Percentiles rank a stretch among this genome's conserved stretches.
Conservation (phyloP, 352 stramenopile genomes). For the Plasmopara muralis region DNA sequence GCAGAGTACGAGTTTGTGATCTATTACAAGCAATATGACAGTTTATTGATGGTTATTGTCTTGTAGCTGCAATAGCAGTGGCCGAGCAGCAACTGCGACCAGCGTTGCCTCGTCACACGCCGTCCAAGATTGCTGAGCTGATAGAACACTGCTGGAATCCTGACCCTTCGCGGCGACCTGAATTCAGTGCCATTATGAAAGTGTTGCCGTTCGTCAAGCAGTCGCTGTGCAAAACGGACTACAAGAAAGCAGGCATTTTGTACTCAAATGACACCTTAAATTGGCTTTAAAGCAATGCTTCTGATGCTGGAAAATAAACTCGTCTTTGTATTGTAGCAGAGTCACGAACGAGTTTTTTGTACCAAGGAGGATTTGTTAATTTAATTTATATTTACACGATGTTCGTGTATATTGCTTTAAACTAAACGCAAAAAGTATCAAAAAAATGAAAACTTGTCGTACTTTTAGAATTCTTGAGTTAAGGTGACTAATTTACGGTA, state of each 20-base stretch:
- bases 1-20: slow-evolving; percentile 22
- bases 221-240: slow-evolving; percentile 48
- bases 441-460: no score
- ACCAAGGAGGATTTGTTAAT: no score
- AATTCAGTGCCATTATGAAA: slow-evolving; percentile 46
- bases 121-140: slow-evolving; percentile 41
- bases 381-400: no score
- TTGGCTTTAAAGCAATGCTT: no score
- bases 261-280: slow-evolving; percentile 11
- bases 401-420: no score
- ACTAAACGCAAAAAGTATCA: no score
- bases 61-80: slow-evolving; percentile 50
- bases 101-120: slow-evolving; percentile 49
- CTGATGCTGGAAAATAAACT: no score
- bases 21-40: not conserved
- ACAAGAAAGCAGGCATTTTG: slow-evolving; percentile 24
- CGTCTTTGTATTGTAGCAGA: no score
- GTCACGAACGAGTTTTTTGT: no score
- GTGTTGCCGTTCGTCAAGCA: slow-evolving; percentile 43
- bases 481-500: no score
- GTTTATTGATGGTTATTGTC: not conserved
- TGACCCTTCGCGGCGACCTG: slow-evolving; percentile 36
- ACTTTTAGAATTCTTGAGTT: no score
- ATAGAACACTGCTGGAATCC: slow-evolving; percentile 62
- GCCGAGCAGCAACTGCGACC: slow-evolving; percentile 54